A percentile compares a stretch with the other conserved stretches of the same genome.
Conservation (phyloP, 2,329 filamentous ascomycete species). For the Botrytis deweyae region DNA sequence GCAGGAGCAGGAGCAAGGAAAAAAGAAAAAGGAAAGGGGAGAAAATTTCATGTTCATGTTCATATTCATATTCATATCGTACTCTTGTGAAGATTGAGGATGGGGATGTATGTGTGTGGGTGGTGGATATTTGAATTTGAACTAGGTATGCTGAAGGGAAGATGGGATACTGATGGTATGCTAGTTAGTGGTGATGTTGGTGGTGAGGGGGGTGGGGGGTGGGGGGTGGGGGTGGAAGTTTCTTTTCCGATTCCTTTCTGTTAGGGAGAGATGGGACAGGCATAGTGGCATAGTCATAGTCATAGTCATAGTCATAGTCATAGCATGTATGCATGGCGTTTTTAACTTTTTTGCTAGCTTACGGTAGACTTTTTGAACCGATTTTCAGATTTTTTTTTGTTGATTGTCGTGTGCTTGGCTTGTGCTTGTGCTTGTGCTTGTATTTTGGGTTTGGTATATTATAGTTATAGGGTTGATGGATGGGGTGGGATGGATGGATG, state of each 20-base stretch:
- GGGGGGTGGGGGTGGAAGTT: neutral
- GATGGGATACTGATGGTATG: neutral
- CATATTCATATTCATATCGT: neutral
- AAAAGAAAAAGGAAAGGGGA: neutral
- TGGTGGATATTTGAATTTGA: neutral
- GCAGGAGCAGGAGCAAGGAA: neutral
- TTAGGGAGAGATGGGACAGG: neutral
- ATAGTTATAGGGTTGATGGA: too few relatives aligned
- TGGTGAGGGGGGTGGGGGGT: neutral
- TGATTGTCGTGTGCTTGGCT: too few relatives aligned
- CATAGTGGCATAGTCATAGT: neutral
- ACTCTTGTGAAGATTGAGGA: neutral
- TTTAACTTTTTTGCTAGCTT: neutral
- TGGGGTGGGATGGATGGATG: neutral
- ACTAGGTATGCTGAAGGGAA: neutral
- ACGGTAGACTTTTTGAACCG: too few relatives aligned
- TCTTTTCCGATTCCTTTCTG: neutral
- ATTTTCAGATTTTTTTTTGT: too few relatives aligned
- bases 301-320: neutral
- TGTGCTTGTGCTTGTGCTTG: too few relatives aligned
- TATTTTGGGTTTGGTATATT: too few relatives aligned
- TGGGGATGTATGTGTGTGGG: neutral
- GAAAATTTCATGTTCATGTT: neutral
- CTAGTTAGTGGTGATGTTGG: neutral
- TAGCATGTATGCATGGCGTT: neutral